phyloP scores from a whole-genome alignment of 2,329 filamentous ascomycete species.

The Xylaria sp. region DNA sequence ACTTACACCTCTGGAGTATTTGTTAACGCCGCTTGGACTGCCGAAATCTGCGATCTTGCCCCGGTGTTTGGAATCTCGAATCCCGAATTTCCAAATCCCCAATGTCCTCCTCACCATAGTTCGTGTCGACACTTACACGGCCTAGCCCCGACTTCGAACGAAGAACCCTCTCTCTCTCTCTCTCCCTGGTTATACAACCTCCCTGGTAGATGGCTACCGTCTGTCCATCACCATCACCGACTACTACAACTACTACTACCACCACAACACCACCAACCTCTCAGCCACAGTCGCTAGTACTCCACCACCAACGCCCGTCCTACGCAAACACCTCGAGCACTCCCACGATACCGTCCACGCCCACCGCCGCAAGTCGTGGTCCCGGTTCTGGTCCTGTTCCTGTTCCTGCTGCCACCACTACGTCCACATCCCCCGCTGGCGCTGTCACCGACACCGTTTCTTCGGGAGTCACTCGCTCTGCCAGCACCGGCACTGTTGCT shows the following conservation, averaged over 20 bases:
- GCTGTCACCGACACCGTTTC: slow-evolving; percentile 6
- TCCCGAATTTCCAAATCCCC: slow-evolving; percentile 1
- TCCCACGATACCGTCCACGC: slow-evolving; percentile 7
- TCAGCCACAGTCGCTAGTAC: slow-evolving; percentile 30
- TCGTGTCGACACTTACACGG: slow-evolving; percentile 25
- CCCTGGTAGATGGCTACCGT: slow-evolving; percentile 41
- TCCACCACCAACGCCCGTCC: slow-evolving; percentile 39
- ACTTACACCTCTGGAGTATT: slow-evolving; percentile 17
- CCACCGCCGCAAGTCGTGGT: slow-evolving; percentile 10
- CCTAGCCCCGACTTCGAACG: slow-evolving; percentile 26
- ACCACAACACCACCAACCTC: slow-evolving; percentile 29
- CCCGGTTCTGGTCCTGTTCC: slow-evolving; percentile 11
- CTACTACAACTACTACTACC: slow-evolving; percentile 22
- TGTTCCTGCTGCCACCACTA: not conserved
- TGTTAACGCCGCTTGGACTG: slow-evolving; percentile 28
- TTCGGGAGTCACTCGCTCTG: slow-evolving; percentile 14
- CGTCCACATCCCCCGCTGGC: not conserved
- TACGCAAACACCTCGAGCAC: slow-evolving; percentile 38
- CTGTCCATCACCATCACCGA: slow-evolving; percentile 29
- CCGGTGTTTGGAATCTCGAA: slow-evolving; percentile 21
- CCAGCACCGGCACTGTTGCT: slow-evolving; percentile 14
- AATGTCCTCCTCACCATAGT: slow-evolving; percentile 30
- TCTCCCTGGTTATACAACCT: slow-evolving; percentile 27
- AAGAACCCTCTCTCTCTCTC: slow-evolving; percentile 27
- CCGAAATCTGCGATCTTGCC: slow-evolving; percentile 29